Base-by-base conservation (phyloP, 2,329 filamentous ascomycete genomes). In the Arthroderma uncinatum region DNA sequence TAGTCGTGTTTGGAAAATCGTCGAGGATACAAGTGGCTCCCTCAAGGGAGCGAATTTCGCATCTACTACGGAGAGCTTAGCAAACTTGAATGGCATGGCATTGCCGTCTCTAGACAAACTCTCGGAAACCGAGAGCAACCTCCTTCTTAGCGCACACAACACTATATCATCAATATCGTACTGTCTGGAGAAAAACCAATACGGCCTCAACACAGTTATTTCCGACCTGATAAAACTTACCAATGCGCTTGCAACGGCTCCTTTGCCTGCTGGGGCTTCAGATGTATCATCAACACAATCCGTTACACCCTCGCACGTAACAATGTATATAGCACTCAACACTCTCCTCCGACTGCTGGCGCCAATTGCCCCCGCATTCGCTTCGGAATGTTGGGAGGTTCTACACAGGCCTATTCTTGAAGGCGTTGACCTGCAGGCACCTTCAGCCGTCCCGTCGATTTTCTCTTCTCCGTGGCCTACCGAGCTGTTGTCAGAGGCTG, bases 151-250 rank as follows among this genome's bases (percentile, higher is more conserved):
- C 12, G 80, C 85, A 0, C 87, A 94, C 66, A 73, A 77, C 48
- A 84, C 84, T 2, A 84, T 93, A 56, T 67, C 70, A 2, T 85
- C 80, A 5, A 82, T 91, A 57, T 87, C 83, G 0, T 73, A 77
- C 4, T 85, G 87, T 1, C 85, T 90, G 65, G 78, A 84, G 21
- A 79, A 81, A 54, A 81, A 83, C 58, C 83, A 89, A 0, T 87
- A 90, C 67, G 79, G 86, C 0, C 77, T 95, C 55, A 95, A 95
- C 72, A 94, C 89, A 0, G 79, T 88, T 7, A 80, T 95, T 16
- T 93, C 88, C 1, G 86, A 92, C 65, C 76, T 95, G 12, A 95
- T 89, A 79, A 82, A 81, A 42, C 77, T 95, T 14, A 91, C 88
- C 2, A 95, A 95, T 68, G 71, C 76, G 0, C 73, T 90, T 12